These are phyloP conservation scores for Citrus maxima DNA, from an alignment of 345 rosid species.

Conservation along the genomic window DNA sequence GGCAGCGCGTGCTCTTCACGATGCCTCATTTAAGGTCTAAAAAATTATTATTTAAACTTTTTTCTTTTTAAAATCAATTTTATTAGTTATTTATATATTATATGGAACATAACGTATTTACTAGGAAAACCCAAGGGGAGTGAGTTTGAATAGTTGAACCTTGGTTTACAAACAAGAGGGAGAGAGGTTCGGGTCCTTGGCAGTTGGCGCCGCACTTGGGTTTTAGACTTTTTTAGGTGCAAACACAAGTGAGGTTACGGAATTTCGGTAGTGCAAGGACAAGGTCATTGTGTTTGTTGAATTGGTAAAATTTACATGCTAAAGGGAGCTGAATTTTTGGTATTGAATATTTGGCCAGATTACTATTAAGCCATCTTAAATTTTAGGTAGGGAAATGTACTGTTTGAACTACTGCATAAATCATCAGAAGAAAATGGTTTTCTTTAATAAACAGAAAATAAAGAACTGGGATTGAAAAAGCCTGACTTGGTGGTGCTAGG, in stretches of 20 bases:
- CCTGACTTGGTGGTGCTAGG: neutral
- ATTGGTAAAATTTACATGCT: neutral
- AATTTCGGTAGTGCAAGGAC: neutral
- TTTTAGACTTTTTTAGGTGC: neutral
- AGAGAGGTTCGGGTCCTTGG: neutral
- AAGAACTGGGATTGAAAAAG: neutral
- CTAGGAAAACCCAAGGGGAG: neutral
- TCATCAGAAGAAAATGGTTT: neutral
- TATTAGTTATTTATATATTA: neutral
- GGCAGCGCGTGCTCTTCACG: constrained; percentile 88
- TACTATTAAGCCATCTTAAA: neutral
- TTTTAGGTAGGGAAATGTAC: neutral
- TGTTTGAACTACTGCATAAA: neutral
- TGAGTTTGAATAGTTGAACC: neutral
- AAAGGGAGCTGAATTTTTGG: neutral
- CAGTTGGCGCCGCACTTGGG: neutral
- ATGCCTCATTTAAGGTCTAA: constrained; percentile 82
- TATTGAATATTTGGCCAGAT: neutral
- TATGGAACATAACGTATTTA: neutral
- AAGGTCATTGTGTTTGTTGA: neutral
- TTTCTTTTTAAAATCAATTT: no score
- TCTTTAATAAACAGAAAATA: neutral
- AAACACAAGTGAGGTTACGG: neutral
- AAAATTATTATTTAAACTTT: neutral
- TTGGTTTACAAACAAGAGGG: neutral